Evolutionary conservation across 768 basidiomycete species (phyloP).

Genomic region (Dentipellis fragilis): DNA sequence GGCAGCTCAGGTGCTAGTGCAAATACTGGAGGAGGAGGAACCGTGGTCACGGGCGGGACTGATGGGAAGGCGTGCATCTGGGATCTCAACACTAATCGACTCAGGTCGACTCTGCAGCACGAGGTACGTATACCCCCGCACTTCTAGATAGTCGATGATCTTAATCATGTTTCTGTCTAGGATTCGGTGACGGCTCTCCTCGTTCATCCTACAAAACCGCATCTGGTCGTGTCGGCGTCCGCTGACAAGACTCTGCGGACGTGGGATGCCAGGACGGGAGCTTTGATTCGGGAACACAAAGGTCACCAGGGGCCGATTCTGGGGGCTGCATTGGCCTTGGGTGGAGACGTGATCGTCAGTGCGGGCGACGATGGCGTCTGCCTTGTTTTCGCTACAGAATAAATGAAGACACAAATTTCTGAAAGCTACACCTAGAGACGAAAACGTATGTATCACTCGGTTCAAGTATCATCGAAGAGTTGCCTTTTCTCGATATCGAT

Average conservation of each 20-base stretch:
- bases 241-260: constrained; percentile 81
- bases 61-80: constrained; percentile 93
- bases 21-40: constrained; percentile 42
- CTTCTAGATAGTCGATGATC: no score
- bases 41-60: constrained; percentile 80
- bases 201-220: constrained; percentile 57
- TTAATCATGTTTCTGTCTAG: constrained; percentile 28
- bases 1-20: constrained; percentile 38
- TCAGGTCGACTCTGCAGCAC: constrained; percentile 76
- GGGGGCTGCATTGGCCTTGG: constrained; percentile 58
- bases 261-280: constrained; percentile 87
- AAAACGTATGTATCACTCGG: no score
- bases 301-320: constrained; percentile 79
- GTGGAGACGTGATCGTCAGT: constrained; percentile 69
- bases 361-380: constrained; percentile 88
- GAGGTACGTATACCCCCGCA: constrained; percentile 37
- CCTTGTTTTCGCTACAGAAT: constrained; percentile 68
- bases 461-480: no score
- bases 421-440: no score
- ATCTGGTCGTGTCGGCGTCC: constrained; percentile 78
- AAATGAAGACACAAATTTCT: neutral
- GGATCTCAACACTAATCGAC: constrained; percentile 82
- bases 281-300: constrained; percentile 65
- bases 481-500: no score
- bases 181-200: constrained; percentile 81